Evolutionary conservation across 2,329 filamentous ascomycete genomes (phyloP).

Genomic region (Annulohypoxylon truncatum): DNA sequence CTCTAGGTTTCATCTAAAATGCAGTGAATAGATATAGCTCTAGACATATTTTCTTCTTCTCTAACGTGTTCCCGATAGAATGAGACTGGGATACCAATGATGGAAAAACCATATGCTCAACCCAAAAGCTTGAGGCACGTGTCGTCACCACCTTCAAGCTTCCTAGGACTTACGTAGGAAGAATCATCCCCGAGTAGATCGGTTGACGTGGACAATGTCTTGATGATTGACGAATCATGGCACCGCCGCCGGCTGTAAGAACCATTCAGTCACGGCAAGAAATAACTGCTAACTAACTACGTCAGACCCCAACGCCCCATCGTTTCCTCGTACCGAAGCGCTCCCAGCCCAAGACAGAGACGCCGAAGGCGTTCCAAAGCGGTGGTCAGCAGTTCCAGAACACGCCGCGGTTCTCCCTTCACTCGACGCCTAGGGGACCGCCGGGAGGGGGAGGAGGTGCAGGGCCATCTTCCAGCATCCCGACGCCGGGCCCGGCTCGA

Average conservation of each 20-base stretch:
- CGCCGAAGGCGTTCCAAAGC: conserved; percentile 44
- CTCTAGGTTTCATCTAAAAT: neutral
- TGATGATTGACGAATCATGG: conserved; percentile 29
- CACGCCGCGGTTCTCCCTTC: conserved; percentile 50
- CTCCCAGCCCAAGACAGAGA: conserved; percentile 44
- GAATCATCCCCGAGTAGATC: neutral
- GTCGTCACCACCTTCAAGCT: neutral
- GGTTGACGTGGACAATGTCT: neutral
- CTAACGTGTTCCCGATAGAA: neutral
- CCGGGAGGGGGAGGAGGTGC: neutral
- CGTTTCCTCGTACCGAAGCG: conserved; percentile 50
- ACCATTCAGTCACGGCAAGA: neutral
- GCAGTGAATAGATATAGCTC: neutral
- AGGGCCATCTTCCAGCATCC: conserved; percentile 34
- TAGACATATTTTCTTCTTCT: too few relatives aligned
- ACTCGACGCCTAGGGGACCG: conserved; percentile 45
- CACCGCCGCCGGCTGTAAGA: conserved; percentile 46
- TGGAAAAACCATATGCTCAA: conserved; percentile 16
- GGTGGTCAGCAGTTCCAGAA: conserved; percentile 49
- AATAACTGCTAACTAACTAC: neutral
- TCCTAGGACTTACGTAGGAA: neutral
- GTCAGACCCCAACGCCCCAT: conserved; percentile 50
- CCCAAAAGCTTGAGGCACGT: neutral
- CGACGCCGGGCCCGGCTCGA: conserved; percentile 27
- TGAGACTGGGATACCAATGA: neutral